Conservation (phyloP, 2,329 filamentous ascomycete genomes). For the Fusarium mundagurra region DNA sequence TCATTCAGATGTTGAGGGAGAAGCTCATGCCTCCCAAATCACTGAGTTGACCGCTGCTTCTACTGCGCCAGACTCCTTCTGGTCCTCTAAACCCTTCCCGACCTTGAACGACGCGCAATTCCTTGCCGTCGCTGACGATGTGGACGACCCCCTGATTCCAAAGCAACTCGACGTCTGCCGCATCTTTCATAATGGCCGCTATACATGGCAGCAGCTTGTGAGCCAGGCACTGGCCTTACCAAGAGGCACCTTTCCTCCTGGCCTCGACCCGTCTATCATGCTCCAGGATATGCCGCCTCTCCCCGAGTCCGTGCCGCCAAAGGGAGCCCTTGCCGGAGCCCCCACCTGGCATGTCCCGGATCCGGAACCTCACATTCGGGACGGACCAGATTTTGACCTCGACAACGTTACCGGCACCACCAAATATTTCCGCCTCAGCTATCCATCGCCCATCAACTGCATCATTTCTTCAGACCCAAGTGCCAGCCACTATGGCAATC, state of each 20-base stretch:
- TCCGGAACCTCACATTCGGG: conserved; percentile 24
- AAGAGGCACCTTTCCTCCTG: conserved; percentile 33
- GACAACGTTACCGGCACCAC: conserved; percentile 36
- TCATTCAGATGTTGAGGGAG: conserved; percentile 19
- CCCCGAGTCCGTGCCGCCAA: conserved; percentile 34
- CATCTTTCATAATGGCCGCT: conserved; percentile 32
- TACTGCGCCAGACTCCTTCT: conserved; percentile 16
- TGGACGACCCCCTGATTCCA: conserved; percentile 38
- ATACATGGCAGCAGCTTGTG: conserved; percentile 38
- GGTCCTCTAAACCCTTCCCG: conserved; percentile 4
- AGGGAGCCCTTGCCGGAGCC: conserved; percentile 38
- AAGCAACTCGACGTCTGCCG: conserved; percentile 32
- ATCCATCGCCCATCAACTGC: conserved; percentile 36
- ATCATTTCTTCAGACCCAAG: conserved; percentile 33
- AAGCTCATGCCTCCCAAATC: conserved; percentile 6
- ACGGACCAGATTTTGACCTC: conserved; percentile 30
- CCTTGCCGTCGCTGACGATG: conserved; percentile 23
- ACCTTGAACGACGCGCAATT: conserved; percentile 18
- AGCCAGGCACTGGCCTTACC: conserved; percentile 30
- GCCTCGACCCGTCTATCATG: conserved; percentile 37
- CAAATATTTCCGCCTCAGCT: conserved; percentile 42
- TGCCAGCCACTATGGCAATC: conserved; percentile 33
- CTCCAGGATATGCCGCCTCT: conserved; percentile 42
- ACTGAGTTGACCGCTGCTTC: conserved; percentile 24
- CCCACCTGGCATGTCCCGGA: conserved; percentile 41